These are phyloP conservation scores for Lactifluus subvellereus DNA, from an alignment of 768 basidiomycete genomes.

Conservation along the genomic window DNA sequence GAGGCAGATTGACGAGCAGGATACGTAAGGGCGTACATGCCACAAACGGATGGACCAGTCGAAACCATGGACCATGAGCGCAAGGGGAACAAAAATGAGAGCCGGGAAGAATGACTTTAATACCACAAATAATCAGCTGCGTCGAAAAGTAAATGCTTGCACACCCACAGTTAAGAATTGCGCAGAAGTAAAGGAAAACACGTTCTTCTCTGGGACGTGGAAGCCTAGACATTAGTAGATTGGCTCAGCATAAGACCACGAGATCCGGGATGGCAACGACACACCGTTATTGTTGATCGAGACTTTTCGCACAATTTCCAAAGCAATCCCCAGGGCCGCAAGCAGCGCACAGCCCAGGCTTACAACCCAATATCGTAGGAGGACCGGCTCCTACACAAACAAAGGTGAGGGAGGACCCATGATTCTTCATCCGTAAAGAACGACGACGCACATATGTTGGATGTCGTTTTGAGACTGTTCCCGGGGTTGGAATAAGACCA, in stretches of 20 bases:
- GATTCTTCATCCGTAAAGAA: too few species aligned
- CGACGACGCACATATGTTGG: constrained; percentile 10
- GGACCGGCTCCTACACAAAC: constrained; percentile 8
- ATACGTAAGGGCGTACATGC: constrained; percentile 40
- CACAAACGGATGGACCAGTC: constrained; percentile 53
- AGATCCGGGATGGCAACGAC: neutral
- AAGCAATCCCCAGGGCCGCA: constrained; percentile 1
- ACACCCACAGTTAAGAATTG: constrained; percentile 41
- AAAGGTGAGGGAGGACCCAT: neutral
- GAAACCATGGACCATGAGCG: constrained; percentile 43
- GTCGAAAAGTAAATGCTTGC: neutral
- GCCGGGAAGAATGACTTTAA: constrained; percentile 55
- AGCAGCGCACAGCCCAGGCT: neutral
- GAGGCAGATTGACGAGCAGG: neutral
- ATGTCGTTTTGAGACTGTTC: constrained; percentile 6
- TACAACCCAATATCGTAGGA: constrained; percentile 11
- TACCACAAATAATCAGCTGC: neutral
- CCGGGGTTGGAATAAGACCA: constrained; percentile 10
- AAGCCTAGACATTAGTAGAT: constrained; percentile 39
- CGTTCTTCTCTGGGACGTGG: constrained; percentile 42
- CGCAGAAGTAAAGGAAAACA: constrained; percentile 44
- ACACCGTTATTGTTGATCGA: constrained; percentile 11
- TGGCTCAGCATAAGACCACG: neutral
- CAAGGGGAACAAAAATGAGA: constrained; percentile 44
- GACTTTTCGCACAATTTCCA: constrained; percentile 13